Base-by-base conservation (phyloP, 305 asterid species). In the Fraxinus dipetala region DNA sequence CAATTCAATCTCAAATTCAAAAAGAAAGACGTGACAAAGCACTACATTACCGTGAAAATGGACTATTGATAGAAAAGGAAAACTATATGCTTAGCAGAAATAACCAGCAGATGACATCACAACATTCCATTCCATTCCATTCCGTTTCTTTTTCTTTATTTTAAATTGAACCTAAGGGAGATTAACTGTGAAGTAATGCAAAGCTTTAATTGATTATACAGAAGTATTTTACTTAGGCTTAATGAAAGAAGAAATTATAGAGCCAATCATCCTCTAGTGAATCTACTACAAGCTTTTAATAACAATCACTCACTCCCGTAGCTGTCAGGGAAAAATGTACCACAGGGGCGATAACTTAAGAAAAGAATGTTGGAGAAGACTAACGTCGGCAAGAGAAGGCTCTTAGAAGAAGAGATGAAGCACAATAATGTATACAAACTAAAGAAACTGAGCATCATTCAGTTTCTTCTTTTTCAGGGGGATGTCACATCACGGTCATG, bases 101-200 rank as follows among this genome's bases (percentile, higher is more conserved):
- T 54, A 81, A 51, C 45, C 79, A 78, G 72, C 81, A 48, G 81
- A 78, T 54, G 67, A 72, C 31, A 38, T 40, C n/a, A 40, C 36
- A 80, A 78, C 16, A 26, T 36, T n/a, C 69, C 43, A 61, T 24
- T n/a, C 69, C 43, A 61, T 24, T 14, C 63, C 61, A 59, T 13
- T 24, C 63, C 7, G 70, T 40, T 13, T 77, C 28, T 78, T 78
- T 40, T 77, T 40, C 81, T 31, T 72, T 61, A 31, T 59, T 69
- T 18, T 76, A 69, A 5, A 40, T 4, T 32, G 61, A 14, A 73
- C 51, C 30, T 26, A 51, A 13, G 11, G 30, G 24, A 82, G 73
- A 28, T 30, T 45, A 67, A 63, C 6, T 24, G 80, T 40, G 20
- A 79, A 32, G 78, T 51, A 74, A 72, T 67, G 56, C n/a, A 61